Evolutionary conservation across 2,329 filamentous ascomycete species (phyloP).

Genomic region (Sporothrix pseudoabietina): DNA sequence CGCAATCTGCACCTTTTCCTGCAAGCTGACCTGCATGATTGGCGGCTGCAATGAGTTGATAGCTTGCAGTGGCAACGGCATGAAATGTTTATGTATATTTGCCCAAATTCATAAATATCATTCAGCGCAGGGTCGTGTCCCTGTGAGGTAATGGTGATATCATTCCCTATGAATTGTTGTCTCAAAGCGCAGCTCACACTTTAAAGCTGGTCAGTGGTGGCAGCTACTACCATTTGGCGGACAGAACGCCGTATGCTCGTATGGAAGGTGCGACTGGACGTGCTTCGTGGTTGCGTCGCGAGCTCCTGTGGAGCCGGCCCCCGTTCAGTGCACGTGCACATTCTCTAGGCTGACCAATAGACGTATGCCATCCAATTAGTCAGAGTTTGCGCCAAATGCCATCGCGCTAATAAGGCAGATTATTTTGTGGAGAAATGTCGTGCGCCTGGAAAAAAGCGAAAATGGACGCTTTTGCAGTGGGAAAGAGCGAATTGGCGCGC

Average conservation of each 20-base stretch:
- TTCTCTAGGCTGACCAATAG: not conserved
- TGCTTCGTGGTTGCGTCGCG: not conserved
- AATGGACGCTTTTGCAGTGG: not conserved
- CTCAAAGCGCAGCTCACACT: not conserved
- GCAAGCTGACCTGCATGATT: constrained; percentile 15
- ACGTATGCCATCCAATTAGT: not conserved
- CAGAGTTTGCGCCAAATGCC: not conserved
- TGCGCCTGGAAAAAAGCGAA: constrained; percentile 17
- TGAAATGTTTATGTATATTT: not conserved
- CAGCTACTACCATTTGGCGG: not conserved
- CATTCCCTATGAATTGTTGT: not conserved
- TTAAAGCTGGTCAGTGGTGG: not conserved
- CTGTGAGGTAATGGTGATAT: constrained; percentile 1
- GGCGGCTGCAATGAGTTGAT: not conserved
- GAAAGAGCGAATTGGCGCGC: constrained; percentile 18
- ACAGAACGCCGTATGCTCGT: not conserved
- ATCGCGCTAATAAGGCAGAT: constrained; percentile 21
- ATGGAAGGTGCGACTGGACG: not conserved
- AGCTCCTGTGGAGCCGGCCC: constrained; percentile 5
- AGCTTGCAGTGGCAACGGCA: not conserved
- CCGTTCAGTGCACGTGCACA: constrained; percentile 20
- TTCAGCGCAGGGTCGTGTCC: not conserved
- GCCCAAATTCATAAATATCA: too few species aligned
- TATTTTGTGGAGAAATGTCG: constrained; percentile 12
- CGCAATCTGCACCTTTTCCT: not conserved